Conservation (phyloP, 257 asterid species). For the Solanum bukasovii region DNA sequence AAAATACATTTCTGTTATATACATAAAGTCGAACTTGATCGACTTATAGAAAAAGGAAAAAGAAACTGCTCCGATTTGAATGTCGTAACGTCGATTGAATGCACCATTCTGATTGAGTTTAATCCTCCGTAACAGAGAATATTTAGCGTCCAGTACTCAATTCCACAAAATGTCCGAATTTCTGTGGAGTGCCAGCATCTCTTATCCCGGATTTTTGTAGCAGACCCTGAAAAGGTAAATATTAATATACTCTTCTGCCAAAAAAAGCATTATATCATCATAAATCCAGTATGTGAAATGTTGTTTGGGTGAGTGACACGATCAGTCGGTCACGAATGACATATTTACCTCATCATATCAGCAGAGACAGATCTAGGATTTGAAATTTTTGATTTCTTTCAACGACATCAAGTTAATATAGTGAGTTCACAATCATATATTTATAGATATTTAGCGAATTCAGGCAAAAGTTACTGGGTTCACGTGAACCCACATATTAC, state of each 20-base stretch:
- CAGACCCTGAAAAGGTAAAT: conserved; percentile 23
- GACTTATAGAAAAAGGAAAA: neutral
- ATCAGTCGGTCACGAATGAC: neutral
- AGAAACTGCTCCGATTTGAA: neutral
- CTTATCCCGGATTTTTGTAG: conserved; percentile 19
- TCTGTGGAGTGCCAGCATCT: conserved; percentile 22
- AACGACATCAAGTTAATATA: neutral
- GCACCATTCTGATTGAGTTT: neutral
- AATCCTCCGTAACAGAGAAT: conserved; percentile 16
- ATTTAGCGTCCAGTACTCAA: conserved; percentile 18
- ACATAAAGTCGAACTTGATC: neutral
- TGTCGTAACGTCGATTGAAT: neutral
- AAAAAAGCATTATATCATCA: neutral
- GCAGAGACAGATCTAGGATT: neutral
- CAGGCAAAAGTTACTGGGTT: neutral
- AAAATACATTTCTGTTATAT: neutral
- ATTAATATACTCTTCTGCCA: neutral
- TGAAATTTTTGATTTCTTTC: neutral
- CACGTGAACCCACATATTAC: neutral
- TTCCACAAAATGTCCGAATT: conserved; percentile 16
- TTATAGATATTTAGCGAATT: neutral
- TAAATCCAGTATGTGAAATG: neutral
- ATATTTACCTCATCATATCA: neutral
- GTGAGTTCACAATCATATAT: neutral
- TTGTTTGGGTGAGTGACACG: neutral